Evolutionary conservation across 148 eudicot species (phyloP).

Genomic region (Camellia sinensis): DNA sequence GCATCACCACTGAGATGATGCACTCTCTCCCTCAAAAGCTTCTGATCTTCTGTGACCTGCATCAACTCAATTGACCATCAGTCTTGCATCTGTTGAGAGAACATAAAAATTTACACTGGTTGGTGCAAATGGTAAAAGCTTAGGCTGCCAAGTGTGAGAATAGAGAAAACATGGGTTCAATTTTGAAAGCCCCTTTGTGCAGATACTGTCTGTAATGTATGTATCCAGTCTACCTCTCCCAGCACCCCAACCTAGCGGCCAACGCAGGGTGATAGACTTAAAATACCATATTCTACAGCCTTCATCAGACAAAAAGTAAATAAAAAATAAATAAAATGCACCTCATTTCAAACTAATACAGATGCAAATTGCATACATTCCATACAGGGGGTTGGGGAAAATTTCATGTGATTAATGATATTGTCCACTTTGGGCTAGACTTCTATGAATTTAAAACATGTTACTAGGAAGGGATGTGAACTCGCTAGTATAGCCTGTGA

Average conservation of each 20-base stretch:
- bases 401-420: too few species aligned
- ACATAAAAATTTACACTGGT: neutral
- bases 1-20: constrained; percentile 76
- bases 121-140: neutral
- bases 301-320: neutral
- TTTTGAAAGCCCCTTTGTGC: neutral
- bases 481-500: too few species aligned
- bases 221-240: neutral
- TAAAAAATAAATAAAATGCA: neutral
- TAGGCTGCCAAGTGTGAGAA: neutral
- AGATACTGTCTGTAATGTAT: neutral
- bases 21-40: constrained; percentile 79
- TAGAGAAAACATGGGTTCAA: neutral
- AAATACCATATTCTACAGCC: neutral
- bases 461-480: too few species aligned
- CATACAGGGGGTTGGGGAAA: too few species aligned
- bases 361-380: neutral
- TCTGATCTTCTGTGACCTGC: constrained; percentile 85
- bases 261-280: neutral
- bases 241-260: neutral
- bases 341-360: neutral
- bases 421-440: too few species aligned
- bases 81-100: neutral
- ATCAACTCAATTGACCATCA: constrained; percentile 16
- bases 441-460: too few species aligned